Conservation (phyloP, 352 stramenopile species). For the Globisporangium viniferum region DNA sequence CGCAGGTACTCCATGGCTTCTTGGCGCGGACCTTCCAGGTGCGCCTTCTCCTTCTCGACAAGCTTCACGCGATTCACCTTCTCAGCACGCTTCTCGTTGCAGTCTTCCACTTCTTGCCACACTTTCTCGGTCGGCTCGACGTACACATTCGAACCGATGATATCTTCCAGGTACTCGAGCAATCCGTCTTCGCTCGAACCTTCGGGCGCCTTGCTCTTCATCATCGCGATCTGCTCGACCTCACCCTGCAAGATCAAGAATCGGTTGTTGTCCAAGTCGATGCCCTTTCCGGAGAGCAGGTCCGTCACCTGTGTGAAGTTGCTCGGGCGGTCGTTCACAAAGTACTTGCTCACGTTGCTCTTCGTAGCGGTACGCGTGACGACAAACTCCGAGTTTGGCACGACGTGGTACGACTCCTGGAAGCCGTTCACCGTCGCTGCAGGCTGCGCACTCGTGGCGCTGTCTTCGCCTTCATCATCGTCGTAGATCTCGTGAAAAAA, state of each 20-base stretch:
- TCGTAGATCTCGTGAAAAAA: constrained; percentile 98
- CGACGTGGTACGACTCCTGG: constrained; percentile 89
- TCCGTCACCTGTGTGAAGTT: constrained; percentile 95
- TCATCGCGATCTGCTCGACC: constrained; percentile 99
- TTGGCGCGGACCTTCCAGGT: constrained; percentile 91
- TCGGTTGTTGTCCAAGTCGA: constrained; percentile 99
- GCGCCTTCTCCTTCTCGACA: constrained; percentile 96
- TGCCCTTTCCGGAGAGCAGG: constrained; percentile 93
- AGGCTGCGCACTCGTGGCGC: neutral
- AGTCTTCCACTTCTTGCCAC: constrained; percentile 91
- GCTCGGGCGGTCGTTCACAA: constrained; percentile 90
- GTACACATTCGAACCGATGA: constrained; percentile 99
- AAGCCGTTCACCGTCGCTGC: neutral
- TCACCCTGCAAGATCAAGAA: constrained; percentile 98
- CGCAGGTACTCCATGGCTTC: constrained; percentile 94
- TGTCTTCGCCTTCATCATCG: constrained; percentile 29
- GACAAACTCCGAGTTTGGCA: constrained; percentile 89
- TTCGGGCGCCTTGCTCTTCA: constrained; percentile 97
- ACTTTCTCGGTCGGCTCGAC: constrained; percentile 94
- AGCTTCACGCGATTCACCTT: constrained; percentile 98
- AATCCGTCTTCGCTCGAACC: constrained; percentile 95
- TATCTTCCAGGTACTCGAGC: constrained; percentile 99
- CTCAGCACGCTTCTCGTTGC: constrained; percentile 89
- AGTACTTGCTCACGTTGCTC: constrained; percentile 97
- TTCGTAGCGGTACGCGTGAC: constrained; percentile 93